Base-by-base conservation (phyloP, 345 rosid genomes). In the Rhodomyrtus tomentosa region DNA sequence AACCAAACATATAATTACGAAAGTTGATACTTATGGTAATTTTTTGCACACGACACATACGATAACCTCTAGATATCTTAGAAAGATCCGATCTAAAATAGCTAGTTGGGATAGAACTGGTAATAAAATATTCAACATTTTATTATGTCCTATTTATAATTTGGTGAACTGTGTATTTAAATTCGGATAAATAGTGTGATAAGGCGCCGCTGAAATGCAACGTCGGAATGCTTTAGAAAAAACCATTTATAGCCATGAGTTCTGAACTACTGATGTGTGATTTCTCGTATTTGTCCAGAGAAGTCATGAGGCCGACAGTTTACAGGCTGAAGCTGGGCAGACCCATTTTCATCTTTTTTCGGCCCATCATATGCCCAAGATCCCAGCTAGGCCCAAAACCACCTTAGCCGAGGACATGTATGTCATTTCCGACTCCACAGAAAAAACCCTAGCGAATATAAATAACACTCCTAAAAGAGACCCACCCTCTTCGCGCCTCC, bases 11-110 rank as follows among this genome's bases (percentile, higher is more conserved):
- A 7, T 0, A 2, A 8, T 3, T 22, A 62, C 4, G 32, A 5
- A 32, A 18, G 0, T 8, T 11, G 6, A 32, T 22, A 16, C 1
- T 3, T 4, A 8, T 32, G 21, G 29, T 10, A 15, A 29, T 29
- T 40, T 29, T 40, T 14, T 62, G 1, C 0, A 62, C 0, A 15
- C 4, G 21, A 1, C 2, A 20, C 0, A 16, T 32, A 32, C 0
- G 2, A n/a, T 0, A 59, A 59, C 29, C 40, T 15, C 40, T 1
- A 7, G 11, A 32, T 32, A 2, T 4, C 18, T 16, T 32, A 62
- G 18, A 16, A 29, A 16, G 0, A 2, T 32, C 32, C 0, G 0
- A 62, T 16, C 74, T 29, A 16, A 3, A n/a, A n/a, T n/a, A n/a
- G n/a, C n/a, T n/a, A n/a, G n/a, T n/a, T n/a, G n/a, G n/a, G n/a